phyloP scores from a whole-genome alignment of 2,329 filamentous ascomycete species.

The Ophiostoma populinum region DNA sequence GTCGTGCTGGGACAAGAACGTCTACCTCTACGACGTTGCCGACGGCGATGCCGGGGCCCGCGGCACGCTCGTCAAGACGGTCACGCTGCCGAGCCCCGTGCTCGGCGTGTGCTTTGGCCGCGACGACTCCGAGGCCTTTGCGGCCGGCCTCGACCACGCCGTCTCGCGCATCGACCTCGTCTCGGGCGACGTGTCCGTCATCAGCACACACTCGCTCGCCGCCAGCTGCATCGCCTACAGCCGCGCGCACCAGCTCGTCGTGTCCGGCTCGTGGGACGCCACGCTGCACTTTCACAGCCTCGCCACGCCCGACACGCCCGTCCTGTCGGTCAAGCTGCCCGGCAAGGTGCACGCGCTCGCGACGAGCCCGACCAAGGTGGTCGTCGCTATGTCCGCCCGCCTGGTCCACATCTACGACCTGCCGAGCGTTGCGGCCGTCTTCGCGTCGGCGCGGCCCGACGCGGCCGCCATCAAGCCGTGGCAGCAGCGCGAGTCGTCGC shows the following conservation, averaged over 20 bases:
- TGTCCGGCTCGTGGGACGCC: constrained; percentile 87
- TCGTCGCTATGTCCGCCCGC: constrained; percentile 89
- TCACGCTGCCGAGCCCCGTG: constrained; percentile 69
- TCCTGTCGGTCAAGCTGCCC: constrained; percentile 51
- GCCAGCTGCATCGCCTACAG: constrained; percentile 78
- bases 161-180: constrained; percentile 61
- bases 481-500: constrained; percentile 82
- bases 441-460: constrained; percentile 27
- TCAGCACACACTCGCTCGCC: constrained; percentile 64
- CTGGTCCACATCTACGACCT: constrained; percentile 94
- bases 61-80: constrained; percentile 51
- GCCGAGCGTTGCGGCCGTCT: constrained; percentile 39
- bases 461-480: constrained; percentile 51
- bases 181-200: constrained; percentile 51
- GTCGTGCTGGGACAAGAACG: constrained; percentile 83
- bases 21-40: constrained; percentile 72
- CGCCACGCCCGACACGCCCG: constrained; percentile 13
- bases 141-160: constrained; percentile 70
- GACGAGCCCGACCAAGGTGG: constrained; percentile 59
- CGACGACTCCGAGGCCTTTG: constrained; percentile 69
- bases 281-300: constrained; percentile 73
- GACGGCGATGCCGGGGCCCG: constrained; percentile 35
- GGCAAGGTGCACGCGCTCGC: constrained; percentile 83
- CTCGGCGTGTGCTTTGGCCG: constrained; percentile 83
- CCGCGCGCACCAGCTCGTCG: constrained; percentile 56